Evolutionary conservation across 1,284 basidiomycete genomes (phyloP), one percentile per base, ranked within the genome.

Genomic region (Tremellales sp.): DNA sequence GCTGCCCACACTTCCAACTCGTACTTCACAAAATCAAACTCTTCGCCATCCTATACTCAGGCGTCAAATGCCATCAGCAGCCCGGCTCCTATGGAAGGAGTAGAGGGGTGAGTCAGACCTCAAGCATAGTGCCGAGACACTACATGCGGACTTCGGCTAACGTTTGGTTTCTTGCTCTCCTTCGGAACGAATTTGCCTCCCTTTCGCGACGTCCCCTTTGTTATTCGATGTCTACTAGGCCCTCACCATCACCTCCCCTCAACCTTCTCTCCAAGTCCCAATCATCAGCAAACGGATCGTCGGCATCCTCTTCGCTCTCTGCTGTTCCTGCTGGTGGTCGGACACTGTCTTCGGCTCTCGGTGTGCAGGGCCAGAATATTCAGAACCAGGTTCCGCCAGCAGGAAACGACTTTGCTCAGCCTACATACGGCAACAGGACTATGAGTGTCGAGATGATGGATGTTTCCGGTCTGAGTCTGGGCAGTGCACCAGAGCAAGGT

Each of bases 371-470:
- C n/a, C 36, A 34, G 21, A 19, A 44, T 1, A 10, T 18, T 25
- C 45, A 43, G 19, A 43, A 43, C 21, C 50, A 29, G 41, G n/a
- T n/a, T n/a, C n/a, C 46, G 45, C 16, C 38, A 36, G 16, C 53
- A 48, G 21, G 45, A 50, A 21, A 25, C 16, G 36, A 18, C n/a
- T 34, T 31, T 27, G 45, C 21, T 7, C 51, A 51, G 41, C 38
- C 48, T 2, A 22, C 19, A 4, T 50, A 47, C 19, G 50, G 53
- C 21, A 54, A 54, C 33, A 39, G 63, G 8, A 62, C 54, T 13
- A 67, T 66, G 61, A 68, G 65, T 41, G 60, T 70, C 14, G 66
- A 68, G 37, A 67, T 66, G 65, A 60, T 59, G 19, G 66, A 71
- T 44, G 67, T 65, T 1, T 60, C 62, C 2, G 59, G 49, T 22